Evolutionary conservation across 1,139 yeast genomes (phyloP), one percentile per base, ranked within the genome.

Genomic region (Pneumocystis murina): DNA sequence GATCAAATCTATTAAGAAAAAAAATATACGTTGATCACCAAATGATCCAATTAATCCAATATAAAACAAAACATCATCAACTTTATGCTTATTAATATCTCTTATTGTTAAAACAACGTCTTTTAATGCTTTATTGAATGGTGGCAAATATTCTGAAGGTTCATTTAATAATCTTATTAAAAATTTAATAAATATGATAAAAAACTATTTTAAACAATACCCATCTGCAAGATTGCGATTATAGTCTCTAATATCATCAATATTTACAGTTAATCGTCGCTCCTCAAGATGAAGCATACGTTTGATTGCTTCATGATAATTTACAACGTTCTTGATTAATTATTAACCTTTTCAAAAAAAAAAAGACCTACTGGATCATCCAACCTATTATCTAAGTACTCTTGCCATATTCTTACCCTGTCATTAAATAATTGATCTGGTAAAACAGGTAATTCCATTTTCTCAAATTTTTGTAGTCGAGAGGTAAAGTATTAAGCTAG

Each of bases 31-130:
- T 72, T 90, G 91, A 65, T 84, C 83, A 64, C 98, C 98, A 74
- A 92, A 90, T 0, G 97, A 85, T 61, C 99, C 99, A 70, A 82
- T 83, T 75, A 92, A 90, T 0, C 94, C 86, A 17, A 92, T 76
- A 70, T 86, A 85, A 72, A 86, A 88, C 66, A 81, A 83, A 67
- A 85, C 85, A 68, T 82, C 81, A 66, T 81, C 84, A 60, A 85
- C 75, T 36, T 79, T 79, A 64, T 74, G 76, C 1, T 70, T 67
- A 61, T 78, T 74, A 5, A 74, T 74, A 62, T 76, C 77, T 39
- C 75, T 70, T 35, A 74, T 78, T 75, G 68, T 84, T 69, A 84
- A 77, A 16, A 87, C 87, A n/a, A 87, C 80, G 67, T 90, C 96
- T 68, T 87, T 80, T 62, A 92, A 77, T 0, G 97, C 97, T 66